A percentile compares a stretch with the other conserved stretches of the same genome.
Conservation (phyloP, 208 protist genomes). For the Spongospora subterranea region DNA sequence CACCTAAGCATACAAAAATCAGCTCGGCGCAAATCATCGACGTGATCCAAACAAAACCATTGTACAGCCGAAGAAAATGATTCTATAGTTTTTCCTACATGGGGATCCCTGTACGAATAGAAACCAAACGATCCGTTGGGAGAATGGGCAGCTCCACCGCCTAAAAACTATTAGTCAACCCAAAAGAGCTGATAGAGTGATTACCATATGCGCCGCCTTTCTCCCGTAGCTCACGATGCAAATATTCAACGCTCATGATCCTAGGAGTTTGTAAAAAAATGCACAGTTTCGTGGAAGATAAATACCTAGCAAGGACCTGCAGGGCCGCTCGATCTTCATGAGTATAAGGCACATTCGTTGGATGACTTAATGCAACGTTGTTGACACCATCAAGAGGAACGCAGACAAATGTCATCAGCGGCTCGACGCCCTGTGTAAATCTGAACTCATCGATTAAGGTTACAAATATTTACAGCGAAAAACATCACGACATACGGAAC, state of each 20-base stretch:
- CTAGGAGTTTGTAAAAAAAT: not conserved
- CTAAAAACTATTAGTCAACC: not conserved
- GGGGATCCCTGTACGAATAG: conserved; percentile 27
- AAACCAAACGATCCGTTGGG: not conserved
- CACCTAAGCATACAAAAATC: conserved; percentile 9
- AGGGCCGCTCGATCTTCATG: conserved; percentile 17
- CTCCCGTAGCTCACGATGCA: conserved; percentile 52
- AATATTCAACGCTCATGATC: conserved; percentile 36
- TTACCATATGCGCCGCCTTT: conserved; percentile 44
- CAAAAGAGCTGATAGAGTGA: not conserved
- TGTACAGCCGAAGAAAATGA: not conserved
- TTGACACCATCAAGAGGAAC: conserved; percentile 9
- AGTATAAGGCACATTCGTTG: not conserved
- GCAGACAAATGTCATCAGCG: not conserved
- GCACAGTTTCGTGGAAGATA: not conserved
- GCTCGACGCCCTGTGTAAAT: too few relatives aligned
- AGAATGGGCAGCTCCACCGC: not conserved
- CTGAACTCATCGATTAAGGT: too few relatives aligned
- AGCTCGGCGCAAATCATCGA: not conserved
- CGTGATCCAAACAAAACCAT: not conserved
- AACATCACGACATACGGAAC: too few relatives aligned
- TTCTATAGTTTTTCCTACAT: not conserved
- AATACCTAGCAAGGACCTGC: not conserved
- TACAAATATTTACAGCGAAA: too few relatives aligned
- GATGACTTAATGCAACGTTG: not conserved